A percentile compares a stretch with the other conserved stretches of the same genome.
These are phyloP conservation scores for Pythium brassicae DNA, from an alignment of 352 stramenopile genomes.

Conservation along the genomic window DNA sequence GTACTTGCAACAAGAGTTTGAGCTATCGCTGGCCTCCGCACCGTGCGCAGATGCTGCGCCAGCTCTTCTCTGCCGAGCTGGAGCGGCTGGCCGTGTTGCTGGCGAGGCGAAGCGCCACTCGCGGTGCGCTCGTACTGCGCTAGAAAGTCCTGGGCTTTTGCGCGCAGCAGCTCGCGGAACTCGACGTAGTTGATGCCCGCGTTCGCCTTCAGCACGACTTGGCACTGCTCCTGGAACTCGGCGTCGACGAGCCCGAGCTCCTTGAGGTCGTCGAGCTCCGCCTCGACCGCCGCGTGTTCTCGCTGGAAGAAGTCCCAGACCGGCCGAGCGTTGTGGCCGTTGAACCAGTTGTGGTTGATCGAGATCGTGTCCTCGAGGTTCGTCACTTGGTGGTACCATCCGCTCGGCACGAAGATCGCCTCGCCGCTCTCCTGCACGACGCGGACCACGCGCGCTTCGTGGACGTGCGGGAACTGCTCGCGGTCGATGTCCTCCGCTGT, in stretches of 20 bases:
- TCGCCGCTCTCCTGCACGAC: slow-evolving; percentile 65
- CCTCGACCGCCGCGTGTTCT: slow-evolving; percentile 54
- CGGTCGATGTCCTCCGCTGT: slow-evolving; percentile 35
- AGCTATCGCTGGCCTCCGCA: background rate
- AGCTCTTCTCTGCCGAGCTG: slow-evolving; percentile 2
- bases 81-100: background rate
- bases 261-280: slow-evolving; percentile 60
- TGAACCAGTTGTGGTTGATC: slow-evolving; percentile 99
- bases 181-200: slow-evolving; percentile 74
- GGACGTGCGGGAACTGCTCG: slow-evolving; percentile 48
- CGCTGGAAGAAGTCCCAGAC: slow-evolving; percentile 71
- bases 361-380: slow-evolving; percentile 93
- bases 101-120: background rate
- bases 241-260: slow-evolving; percentile 44
- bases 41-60: background rate
- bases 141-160: slow-evolving; percentile 36
- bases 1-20: background rate
- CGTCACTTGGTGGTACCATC: slow-evolving; percentile 94
- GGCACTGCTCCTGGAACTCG: slow-evolving; percentile 67
- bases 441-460: slow-evolving; percentile 36
- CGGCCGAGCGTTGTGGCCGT: slow-evolving; percentile 64
- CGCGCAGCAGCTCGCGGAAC: slow-evolving; percentile 48
- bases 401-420: slow-evolving; percentile 95
- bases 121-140: background rate
- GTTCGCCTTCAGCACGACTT: slow-evolving; percentile 74